Evolutionary conservation across 495 filamentous ascomycete genomes (phyloP).

Genomic region (Xylaria telfairii): DNA sequence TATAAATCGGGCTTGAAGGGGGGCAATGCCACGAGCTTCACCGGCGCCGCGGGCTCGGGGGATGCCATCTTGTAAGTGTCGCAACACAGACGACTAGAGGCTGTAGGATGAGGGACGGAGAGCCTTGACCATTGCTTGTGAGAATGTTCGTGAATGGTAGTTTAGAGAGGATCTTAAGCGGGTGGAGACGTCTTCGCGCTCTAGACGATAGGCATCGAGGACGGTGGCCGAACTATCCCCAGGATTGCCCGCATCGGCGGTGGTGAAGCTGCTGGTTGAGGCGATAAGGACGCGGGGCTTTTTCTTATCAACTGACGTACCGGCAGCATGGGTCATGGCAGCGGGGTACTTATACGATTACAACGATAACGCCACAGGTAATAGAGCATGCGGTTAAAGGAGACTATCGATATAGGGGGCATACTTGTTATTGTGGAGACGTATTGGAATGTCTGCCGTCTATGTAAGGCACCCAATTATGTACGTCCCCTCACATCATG

Average conservation of each 20-base stretch:
- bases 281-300: conserved; percentile 24
- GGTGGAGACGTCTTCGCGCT: background rate
- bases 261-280: background rate
- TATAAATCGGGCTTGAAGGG: conserved; percentile 72
- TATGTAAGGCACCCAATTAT: too few species aligned
- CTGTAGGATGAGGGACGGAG: background rate
- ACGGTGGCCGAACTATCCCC: background rate
- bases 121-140: background rate
- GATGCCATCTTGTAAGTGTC: conserved; percentile 28
- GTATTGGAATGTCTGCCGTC: too few species aligned
- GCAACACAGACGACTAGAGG: background rate
- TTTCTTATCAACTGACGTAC: conserved; percentile 13
- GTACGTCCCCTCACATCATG: too few species aligned
- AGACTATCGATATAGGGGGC: background rate
- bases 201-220: background rate
- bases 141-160: background rate
- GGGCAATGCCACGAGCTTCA: conserved; percentile 42
- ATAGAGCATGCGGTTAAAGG: background rate
- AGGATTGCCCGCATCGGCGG: background rate
- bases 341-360: conserved; percentile 2
- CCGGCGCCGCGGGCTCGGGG: conserved; percentile 22
- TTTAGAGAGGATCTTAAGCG: background rate
- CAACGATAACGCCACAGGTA: background rate
- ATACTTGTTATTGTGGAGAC: too few species aligned
- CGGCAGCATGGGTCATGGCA: too few species aligned